Evolutionary conservation across 2,329 filamentous ascomycete genomes (phyloP), one percentile per base, ranked within the genome.

Genomic region (Scortechinia acanthostroma): DNA sequence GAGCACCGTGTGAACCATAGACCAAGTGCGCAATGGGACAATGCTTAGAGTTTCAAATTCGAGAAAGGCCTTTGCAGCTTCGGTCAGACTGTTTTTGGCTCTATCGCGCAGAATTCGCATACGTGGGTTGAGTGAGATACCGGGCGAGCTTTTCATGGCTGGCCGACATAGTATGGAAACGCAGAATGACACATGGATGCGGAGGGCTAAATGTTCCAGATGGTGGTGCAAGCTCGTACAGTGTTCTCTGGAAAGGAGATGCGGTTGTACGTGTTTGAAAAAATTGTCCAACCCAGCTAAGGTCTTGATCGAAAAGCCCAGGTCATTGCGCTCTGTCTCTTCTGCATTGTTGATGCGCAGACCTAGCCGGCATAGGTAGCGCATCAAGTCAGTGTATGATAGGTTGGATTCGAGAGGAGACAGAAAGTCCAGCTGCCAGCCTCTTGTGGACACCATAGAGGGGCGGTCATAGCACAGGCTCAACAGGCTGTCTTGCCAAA

Each of bases 401-500:
- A 61, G 28, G 19, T 52, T 45, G 0, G 20, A 21, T 22, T 42
- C 33, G 13, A 50, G 42, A 2, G 44, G 43, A 5, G 19, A 35
- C 1, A 43, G 21, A 4, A 37, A 43, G 10, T 53, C 50, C 2
- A 47, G 42, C 5, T 52, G 35, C 57, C 57, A 60, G 13, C 56
- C 46, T 1, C 51, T 15, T 17, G 20, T 50, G 0, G 57, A 52
- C 2, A 58, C 59, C 3, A 60, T 55, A 3, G 58, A 52, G 3
- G 58, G 55, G 4, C 60, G 54, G 42, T 63, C 58, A 23, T 61
- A 61, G 25, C 58, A 60, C 3, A 61, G 50, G 3, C 57, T 58
- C 6, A 62, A 50, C 4, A 63, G 48, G 35, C 59, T 59, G 42
- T 63, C 60, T 45, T 63, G 60, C 59, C 59, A 62, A 1, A 59